Evolutionary conservation across 495 filamentous ascomycete genomes (phyloP).

Genomic region (Xylaria palmicola): DNA sequence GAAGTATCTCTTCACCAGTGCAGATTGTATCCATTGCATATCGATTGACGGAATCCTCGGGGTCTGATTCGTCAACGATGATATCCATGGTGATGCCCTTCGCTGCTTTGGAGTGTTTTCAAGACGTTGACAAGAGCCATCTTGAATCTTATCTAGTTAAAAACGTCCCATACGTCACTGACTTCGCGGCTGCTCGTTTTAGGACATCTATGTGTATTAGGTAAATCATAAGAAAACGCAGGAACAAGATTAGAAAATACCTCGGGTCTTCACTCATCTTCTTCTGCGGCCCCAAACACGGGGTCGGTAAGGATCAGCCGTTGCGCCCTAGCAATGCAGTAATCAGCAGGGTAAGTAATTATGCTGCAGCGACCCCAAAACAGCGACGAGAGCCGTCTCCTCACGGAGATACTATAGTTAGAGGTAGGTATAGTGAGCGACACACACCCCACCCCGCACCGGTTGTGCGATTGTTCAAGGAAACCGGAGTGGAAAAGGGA

Average conservation of each 20-base stretch:
- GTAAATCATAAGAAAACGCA: neutral
- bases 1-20: conserved; percentile 21
- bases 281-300: too few relatives aligned
- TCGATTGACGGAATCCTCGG: conserved; percentile 23
- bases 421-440: too few relatives aligned
- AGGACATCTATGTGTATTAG: neutral
- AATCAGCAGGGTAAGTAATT: too few relatives aligned
- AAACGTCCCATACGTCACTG: neutral
- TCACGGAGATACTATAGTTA: too few relatives aligned
- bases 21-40: conserved; percentile 18
- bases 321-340: too few relatives aligned
- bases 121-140: neutral
- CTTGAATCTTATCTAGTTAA: neutral
- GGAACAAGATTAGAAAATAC: neutral
- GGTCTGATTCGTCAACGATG: conserved; percentile 17
- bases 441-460: too few relatives aligned
- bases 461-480: too few relatives aligned
- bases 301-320: too few relatives aligned
- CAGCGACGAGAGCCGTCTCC: too few relatives aligned
- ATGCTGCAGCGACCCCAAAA: too few relatives aligned
- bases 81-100: conserved; percentile 21
- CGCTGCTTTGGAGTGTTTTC: neutral
- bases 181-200: neutral
- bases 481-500: too few relatives aligned
- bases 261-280: too few relatives aligned